Percentiles rank a stretch among this genome's conserved stretches.
phyloP scores from a whole-genome alignment of 495 filamentous ascomycete species.

The Penicillium goetzii region DNA sequence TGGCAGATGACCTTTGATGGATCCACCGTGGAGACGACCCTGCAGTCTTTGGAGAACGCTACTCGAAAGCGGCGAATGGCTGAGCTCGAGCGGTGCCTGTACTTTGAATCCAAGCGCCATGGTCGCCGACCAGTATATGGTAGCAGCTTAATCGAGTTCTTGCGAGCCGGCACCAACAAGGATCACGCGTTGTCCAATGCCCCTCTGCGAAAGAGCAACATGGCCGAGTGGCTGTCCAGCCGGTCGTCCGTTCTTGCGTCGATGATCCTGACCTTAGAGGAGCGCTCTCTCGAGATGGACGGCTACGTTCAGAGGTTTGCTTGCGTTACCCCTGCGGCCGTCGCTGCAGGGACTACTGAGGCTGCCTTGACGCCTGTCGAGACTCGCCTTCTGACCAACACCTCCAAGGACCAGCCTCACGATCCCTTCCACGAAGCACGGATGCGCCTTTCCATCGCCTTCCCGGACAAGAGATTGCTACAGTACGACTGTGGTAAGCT shows the following conservation, averaged over 20 bases:
- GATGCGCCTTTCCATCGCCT: slow-evolving; percentile 91
- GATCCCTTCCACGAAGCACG: slow-evolving; percentile 95
- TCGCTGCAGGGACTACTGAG: slow-evolving; percentile 74
- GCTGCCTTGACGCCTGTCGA: slow-evolving; percentile 69
- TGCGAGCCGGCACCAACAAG: slow-evolving; percentile 63
- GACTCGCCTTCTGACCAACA: slow-evolving; percentile 53
- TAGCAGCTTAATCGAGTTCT: slow-evolving; percentile 68
- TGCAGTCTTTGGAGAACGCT: slow-evolving; percentile 72
- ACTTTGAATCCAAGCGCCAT: slow-evolving; percentile 78
- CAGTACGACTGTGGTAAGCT: slow-evolving; percentile 99
- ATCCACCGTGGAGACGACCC: slow-evolving; percentile 67
- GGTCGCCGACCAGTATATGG: slow-evolving; percentile 83
- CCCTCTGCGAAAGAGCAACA: slow-evolving; percentile 44
- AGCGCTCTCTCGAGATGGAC: slow-evolving; percentile 71
- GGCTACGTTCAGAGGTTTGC: slow-evolving; percentile 82
- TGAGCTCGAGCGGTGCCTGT: slow-evolving; percentile 77
- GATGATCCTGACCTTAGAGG: slow-evolving; percentile 73
- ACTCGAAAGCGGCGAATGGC: slow-evolving; percentile 73
- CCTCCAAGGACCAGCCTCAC: slow-evolving; percentile 58
- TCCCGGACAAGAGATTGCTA: slow-evolving; percentile 91
- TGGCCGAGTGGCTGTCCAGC: slow-evolving; percentile 74
- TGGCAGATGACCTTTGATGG: slow-evolving; percentile 62
- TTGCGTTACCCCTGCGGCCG: slow-evolving; percentile 86
- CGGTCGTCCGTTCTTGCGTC: slow-evolving; percentile 67
- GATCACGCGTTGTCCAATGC: slow-evolving; percentile 46